These are phyloP conservation scores for Coemansia sp. DNA, from an alignment of 192 early-diverging fungal genomes.

Conservation along the genomic window DNA sequence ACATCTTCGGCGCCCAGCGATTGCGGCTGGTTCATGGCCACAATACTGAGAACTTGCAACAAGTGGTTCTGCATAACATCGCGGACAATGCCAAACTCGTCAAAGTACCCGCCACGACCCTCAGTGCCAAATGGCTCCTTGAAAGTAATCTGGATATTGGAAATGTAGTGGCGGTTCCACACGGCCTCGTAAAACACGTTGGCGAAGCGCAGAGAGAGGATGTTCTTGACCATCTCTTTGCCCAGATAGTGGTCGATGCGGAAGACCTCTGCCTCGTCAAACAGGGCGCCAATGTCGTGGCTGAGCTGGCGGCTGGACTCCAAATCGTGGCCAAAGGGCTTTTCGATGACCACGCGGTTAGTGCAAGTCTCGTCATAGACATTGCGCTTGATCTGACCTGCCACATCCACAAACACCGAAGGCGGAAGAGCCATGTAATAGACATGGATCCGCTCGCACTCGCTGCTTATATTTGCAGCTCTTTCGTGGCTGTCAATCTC, in stretches of 20 bases:
- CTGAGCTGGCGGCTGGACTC: conserved; percentile 74
- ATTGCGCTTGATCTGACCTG: conserved; percentile 69
- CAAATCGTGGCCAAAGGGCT: conserved; percentile 93
- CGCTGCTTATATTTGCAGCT: not conserved
- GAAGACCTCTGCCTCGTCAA: conserved; percentile 89
- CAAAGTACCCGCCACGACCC: conserved; percentile 97
- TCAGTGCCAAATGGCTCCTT: conserved; percentile 96
- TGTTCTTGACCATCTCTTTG: conserved; percentile 98
- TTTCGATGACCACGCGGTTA: conserved; percentile 91
- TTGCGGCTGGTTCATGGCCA: conserved; percentile 94
- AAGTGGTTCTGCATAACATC: conserved; percentile 94
- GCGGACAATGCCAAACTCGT: conserved; percentile 96
- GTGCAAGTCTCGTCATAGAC: conserved; percentile 63
- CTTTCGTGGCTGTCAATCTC: conserved; percentile 65
- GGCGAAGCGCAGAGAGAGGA: conserved; percentile 88
- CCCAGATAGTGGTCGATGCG: conserved; percentile 98
- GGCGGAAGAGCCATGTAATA: conserved; percentile 98
- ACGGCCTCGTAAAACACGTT: conserved; percentile 90
- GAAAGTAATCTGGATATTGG: conserved; percentile 95
- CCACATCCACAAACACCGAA: conserved; percentile 86
- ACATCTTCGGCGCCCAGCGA: conserved; percentile 84
- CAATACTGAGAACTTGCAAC: conserved; percentile 87
- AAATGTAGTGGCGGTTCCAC: conserved; percentile 85
- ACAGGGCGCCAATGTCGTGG: conserved; percentile 68
- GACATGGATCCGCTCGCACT: conserved; percentile 55